Conservation (phyloP, 345 rosid species). For the Euphorbia lathyris region DNA sequence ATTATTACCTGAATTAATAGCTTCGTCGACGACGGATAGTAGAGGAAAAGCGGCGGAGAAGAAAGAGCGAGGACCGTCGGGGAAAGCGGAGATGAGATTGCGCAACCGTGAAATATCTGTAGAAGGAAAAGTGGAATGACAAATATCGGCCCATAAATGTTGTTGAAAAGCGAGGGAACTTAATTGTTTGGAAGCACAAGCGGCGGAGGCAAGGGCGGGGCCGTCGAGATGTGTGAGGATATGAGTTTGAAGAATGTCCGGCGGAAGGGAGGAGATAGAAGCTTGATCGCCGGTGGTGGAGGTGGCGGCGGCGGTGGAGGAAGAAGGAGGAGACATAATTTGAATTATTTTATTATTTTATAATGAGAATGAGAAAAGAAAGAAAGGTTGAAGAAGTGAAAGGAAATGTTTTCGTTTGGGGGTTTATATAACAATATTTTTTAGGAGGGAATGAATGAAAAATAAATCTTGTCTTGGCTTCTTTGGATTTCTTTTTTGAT, state of each 20-base stretch:
- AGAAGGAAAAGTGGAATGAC: conserved; percentile 77
- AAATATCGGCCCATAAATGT: conserved; percentile 50
- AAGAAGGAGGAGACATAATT: too few relatives aligned
- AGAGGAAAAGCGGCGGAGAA: conserved; percentile 58
- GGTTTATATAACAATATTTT: too few relatives aligned
- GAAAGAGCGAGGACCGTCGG: conserved; percentile 57
- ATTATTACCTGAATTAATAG: background rate
- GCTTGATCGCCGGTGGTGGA: background rate
- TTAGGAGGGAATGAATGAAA: too few relatives aligned
- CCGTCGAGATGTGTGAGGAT: conserved; percentile 76
- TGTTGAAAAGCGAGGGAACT: conserved; percentile 42
- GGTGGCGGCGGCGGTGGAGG: too few relatives aligned
- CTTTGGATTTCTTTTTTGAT: too few relatives aligned
- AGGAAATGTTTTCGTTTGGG: too few relatives aligned
- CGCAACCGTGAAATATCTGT: conserved; percentile 35
- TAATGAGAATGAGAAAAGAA: too few relatives aligned
- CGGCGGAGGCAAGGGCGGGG: conserved; percentile 49
- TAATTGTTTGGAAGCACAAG: conserved; percentile 55
- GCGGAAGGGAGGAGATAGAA: conserved; percentile 44
- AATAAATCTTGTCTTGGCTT: too few relatives aligned
- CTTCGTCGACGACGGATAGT: background rate
- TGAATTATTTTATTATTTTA: too few relatives aligned
- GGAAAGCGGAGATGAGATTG: conserved; percentile 38
- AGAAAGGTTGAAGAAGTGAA: too few relatives aligned
- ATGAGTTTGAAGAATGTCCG: conserved; percentile 54